Base-by-base conservation (phyloP, 352 stramenopile genomes). In the Pythium diclinum region DNA sequence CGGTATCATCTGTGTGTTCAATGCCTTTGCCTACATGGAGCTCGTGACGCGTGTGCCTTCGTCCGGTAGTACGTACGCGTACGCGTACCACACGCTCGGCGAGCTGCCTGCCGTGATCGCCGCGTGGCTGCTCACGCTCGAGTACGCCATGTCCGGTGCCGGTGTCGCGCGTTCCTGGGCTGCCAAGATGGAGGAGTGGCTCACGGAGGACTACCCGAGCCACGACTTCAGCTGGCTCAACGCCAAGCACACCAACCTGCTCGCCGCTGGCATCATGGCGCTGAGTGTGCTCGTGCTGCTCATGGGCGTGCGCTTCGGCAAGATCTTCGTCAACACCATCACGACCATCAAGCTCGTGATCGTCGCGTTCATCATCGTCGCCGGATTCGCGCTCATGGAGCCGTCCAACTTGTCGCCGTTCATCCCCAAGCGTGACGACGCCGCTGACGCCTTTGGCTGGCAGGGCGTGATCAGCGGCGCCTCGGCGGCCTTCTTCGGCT, bases 111-210 rank as follows among this genome's bases (percentile, higher is more conserved):
- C 94, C 14, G 89, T 97, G 32, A 70, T 98, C 30, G 88, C 85
- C 5, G 91, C 80, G 21, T 91, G 82, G 63, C 69, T 91, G 30
- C 42, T 98, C 40, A 96, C 89, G 16, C 75, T 98, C 10, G 92
- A 98, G 77, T 98, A 97, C 77, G 80, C 87, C 47, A 65, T 97
- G 10, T 93, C 86, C 0, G 90, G 84, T n/a, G 80, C 89, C 6
- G 95, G 93, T 28, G 89, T 98, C 3, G 92, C 95, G 0, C 85
- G 91, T 42, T 95, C 77, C 61, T 98, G 94, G 94, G 92, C 89
- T 5, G 74, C 80, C 54, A 98, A 98, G 69, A 78, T 97, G 13
- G 67, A 93, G 58, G 61, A 78, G 0, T 91, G 82, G 82, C 73
- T 84, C 9, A 25, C 60, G 6, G 56, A 79, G 3, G 79, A 82